Percentiles rank a stretch among this genome's conserved stretches.
phyloP scores from a whole-genome alignment of 306 rosid species.

The Hippophae tibetana region DNA sequence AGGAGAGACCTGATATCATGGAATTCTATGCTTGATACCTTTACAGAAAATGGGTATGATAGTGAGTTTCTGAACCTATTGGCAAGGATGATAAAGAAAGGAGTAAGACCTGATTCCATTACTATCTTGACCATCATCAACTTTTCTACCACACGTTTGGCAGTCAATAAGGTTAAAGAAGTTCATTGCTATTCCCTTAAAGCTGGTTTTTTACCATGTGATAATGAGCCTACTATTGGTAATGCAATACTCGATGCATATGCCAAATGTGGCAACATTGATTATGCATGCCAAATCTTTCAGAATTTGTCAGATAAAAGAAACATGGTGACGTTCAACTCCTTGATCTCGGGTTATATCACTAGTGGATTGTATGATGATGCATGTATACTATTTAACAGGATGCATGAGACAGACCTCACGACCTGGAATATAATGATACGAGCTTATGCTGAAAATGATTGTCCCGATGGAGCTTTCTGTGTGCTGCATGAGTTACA shows the following conservation, averaged over 20 bases:
- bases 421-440: conserved; percentile 90
- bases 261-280: conserved; percentile 63
- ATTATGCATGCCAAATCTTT: conserved; percentile 49
- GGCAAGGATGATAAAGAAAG: conserved; percentile 42
- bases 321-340: conserved; percentile 57
- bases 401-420: conserved; percentile 64
- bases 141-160: conserved; percentile 39
- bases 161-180: conserved; percentile 63
- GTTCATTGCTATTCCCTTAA: conserved; percentile 54
- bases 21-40: conserved; percentile 75
- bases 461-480: conserved; percentile 52
- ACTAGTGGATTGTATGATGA: conserved; percentile 46
- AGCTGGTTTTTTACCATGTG: conserved; percentile 36
- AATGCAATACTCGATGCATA: conserved; percentile 88
- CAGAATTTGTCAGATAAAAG: conserved; percentile 41
- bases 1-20: conserved; percentile 83
- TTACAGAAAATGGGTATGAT: conserved; percentile 31
- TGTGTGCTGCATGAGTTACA: conserved; percentile 43
- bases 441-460: conserved; percentile 64
- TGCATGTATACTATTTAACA: conserved; percentile 42
- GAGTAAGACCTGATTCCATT: conserved; percentile 48
- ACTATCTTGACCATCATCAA: conserved; percentile 51
- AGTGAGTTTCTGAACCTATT: conserved; percentile 42
- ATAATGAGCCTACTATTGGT: conserved; percentile 43
- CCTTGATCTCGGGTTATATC: conserved; percentile 64